Base-by-base conservation (phyloP, 73 alveolate genomes). In the Durusdinium trenchii region DNA sequence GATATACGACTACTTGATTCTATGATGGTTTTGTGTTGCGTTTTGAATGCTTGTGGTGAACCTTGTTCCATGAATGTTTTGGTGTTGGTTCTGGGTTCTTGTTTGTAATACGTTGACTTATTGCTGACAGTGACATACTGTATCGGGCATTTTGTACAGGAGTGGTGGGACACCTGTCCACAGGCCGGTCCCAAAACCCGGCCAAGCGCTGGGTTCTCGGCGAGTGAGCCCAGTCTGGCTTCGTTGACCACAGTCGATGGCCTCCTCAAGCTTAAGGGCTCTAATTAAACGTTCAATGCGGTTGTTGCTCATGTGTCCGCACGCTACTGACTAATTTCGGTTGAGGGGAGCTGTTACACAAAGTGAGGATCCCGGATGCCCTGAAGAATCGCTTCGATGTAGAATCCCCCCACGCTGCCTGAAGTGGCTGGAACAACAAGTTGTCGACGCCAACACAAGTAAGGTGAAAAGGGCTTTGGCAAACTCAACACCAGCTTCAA, bases 361-460 rank as follows among this genome's bases (percentile, higher is more conserved):
- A n/a, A n/a, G n/a, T n/a, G 9, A 71, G 83, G 83, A 71, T 71
- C 40, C 83, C 83, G 0, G 83, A 71, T 71, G 83, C 51, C 30
- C 18, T 71, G 36, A 71, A 30, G 20, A n/a, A 26, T 1, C 83
- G 83, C 3, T 71, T 71, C 51, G 10, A 2, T 26, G 83, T 71
- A 26, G 83, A 71, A 38, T 16, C 83, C 0, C 51, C 83, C 20
- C 83, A 71, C 26, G 83, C 30, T 1, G 52, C 83, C 51, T 71
- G 36, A 71, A 71, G 51, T 35, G 7, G 52, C 40, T 71, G 83
- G 51, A 71, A 36, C 12, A 16, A 1, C n/a, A 71, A 26, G 83
- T 71, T 26, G 26, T 38, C 4, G 40, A 71, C 6, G 83, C 83
- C 83, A 71, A 71, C 83, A 71, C 48, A 71, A 71, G 7, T 35